Evolutionary conservation across 1,284 basidiomycete genomes (phyloP).

Genomic region (Somion occarium): DNA sequence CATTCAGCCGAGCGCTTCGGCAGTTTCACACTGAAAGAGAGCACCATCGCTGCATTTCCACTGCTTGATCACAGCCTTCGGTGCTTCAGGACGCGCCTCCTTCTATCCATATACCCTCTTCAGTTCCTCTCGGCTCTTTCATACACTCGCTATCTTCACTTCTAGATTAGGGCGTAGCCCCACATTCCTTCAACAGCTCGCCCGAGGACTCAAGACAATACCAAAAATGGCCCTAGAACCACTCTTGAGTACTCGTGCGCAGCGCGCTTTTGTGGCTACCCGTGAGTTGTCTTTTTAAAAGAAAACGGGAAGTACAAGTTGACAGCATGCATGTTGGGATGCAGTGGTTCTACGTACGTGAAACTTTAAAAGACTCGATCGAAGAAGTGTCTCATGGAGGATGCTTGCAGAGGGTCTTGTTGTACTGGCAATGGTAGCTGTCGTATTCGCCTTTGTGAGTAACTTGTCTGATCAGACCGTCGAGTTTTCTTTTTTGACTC

Average conservation of each 20-base stretch:
- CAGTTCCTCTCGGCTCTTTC: not conserved
- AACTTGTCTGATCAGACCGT: not conserved
- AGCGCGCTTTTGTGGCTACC: conserved; percentile 60
- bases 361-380: not conserved
- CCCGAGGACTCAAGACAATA: not conserved
- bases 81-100: too few species aligned
- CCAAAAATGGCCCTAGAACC: conserved; percentile 59
- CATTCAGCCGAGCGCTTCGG: too few species aligned
- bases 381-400: not conserved
- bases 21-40: too few species aligned
- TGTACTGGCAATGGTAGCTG: conserved; percentile 41
- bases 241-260: conserved; percentile 60
- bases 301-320: not conserved
- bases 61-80: too few species aligned
- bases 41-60: too few species aligned
- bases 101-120: too few species aligned
- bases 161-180: not conserved
- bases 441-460: conserved; percentile 34
- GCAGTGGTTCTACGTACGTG: conserved; percentile 28
- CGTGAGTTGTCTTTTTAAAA: conserved; percentile 35
- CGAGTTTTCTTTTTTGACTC: conserved; percentile 7
- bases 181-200: not conserved
- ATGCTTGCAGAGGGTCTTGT: conserved; percentile 39
- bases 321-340: not conserved
- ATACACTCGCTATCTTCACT: not conserved